Evolutionary conservation across 257 asterid genomes (phyloP).

Genomic region (Mitragyna speciosa): DNA sequence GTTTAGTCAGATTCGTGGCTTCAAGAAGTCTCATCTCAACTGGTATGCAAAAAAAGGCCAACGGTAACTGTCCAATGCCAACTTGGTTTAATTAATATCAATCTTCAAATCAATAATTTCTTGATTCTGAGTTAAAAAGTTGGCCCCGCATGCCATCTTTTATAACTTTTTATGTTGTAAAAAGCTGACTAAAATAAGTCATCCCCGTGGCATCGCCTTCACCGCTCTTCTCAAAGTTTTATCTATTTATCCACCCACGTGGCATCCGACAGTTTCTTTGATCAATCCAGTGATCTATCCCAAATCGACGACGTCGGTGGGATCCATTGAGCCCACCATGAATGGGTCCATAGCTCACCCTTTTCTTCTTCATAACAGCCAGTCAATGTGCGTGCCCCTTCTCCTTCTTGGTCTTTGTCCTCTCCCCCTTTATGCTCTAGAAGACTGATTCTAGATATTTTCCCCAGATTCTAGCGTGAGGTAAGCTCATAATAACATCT

Average conservation of each 20-base stretch:
- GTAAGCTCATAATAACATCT: not conserved
- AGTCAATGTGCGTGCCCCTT: not conserved
- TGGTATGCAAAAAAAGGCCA: too few relatives aligned
- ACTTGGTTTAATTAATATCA: not conserved
- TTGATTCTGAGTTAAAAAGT: not conserved
- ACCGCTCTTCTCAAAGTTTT: not conserved
- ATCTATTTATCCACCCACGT: constrained; percentile 5
- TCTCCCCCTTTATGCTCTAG: not conserved
- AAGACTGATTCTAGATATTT: not conserved
- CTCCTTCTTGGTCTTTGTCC: too few relatives aligned
- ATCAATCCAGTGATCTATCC: not conserved
- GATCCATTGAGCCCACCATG: not conserved
- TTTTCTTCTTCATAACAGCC: not conserved
- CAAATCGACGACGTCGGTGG: not conserved
- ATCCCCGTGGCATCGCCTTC: not conserved
- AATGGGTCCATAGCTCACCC: not conserved
- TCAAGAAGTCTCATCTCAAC: too few relatives aligned
- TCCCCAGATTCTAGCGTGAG: not conserved
- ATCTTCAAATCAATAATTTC: not conserved
- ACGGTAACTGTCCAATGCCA: not conserved
- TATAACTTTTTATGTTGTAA: not conserved
- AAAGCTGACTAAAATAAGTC: not conserved
- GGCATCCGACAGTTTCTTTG: not conserved
- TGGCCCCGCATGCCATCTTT: not conserved
- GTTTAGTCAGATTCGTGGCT: too few relatives aligned